phyloP scores from a whole-genome alignment of 1,284 basidiomycete species.

The Pterulicium gracile region DNA sequence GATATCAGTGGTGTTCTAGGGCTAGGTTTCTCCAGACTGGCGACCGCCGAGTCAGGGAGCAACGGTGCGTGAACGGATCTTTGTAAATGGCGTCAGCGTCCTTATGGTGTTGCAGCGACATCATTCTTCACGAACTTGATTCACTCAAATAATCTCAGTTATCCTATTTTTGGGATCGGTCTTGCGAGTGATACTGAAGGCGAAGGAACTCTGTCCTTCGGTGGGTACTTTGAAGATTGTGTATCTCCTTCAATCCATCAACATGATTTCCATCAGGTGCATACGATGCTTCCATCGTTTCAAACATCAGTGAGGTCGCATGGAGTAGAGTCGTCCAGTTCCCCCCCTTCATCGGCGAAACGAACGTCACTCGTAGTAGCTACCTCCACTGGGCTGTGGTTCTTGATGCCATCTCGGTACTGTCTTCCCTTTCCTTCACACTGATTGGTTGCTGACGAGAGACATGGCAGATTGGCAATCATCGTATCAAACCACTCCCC shows the following conservation, averaged over 20 bases:
- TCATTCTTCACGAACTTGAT: slow-evolving; percentile 56
- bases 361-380: slow-evolving; percentile 45
- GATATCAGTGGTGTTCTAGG: slow-evolving; percentile 62
- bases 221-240: slow-evolving; percentile 22
- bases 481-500: slow-evolving; percentile 43
- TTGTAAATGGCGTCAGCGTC: slow-evolving; percentile 4
- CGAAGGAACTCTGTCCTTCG: slow-evolving; percentile 53
- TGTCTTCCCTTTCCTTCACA: not conserved
- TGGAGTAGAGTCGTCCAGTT: slow-evolving; percentile 72
- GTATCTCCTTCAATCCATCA: not conserved
- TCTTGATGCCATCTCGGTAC: slow-evolving; percentile 47
- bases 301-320: slow-evolving; percentile 42
- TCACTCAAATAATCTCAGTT: slow-evolving; percentile 51
- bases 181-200: slow-evolving; percentile 39
- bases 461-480: slow-evolving; percentile 48
- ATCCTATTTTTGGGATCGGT: slow-evolving; percentile 63
- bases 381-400: slow-evolving; percentile 79
- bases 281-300: slow-evolving; percentile 57
- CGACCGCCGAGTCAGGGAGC: slow-evolving; percentile 37
- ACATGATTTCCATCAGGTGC: slow-evolving; percentile 36
- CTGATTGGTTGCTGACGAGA: slow-evolving; percentile 2
- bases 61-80: slow-evolving; percentile 43
- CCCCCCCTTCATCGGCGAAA: slow-evolving; percentile 44
- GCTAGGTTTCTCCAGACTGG: slow-evolving; percentile 64
- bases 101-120: slow-evolving; percentile 32